Evolutionary conservation across 441 rosid species (phyloP).

Genomic region (Euphorbia celastroides): DNA sequence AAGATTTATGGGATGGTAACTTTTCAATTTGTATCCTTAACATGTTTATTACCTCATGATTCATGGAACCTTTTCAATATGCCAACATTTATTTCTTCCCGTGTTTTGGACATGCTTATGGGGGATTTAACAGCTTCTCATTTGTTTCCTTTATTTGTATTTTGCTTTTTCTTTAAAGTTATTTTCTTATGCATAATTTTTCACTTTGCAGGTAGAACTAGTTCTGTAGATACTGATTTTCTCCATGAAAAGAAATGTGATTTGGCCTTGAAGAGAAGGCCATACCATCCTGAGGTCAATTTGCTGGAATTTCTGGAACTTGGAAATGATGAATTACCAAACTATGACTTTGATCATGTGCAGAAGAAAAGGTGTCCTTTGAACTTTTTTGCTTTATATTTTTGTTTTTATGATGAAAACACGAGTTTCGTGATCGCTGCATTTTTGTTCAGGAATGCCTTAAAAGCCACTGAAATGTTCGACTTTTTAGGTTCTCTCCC

Average conservation of each 20-base stretch:
- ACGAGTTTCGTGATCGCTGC: constrained; percentile 21
- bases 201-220: constrained; percentile 29
- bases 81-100: not conserved
- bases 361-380: constrained; percentile 43
- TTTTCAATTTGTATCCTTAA: constrained; percentile 7
- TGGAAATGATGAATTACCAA: constrained; percentile 28
- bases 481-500: constrained; percentile 44
- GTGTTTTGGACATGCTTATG: not conserved
- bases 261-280: constrained; percentile 33
- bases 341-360: constrained; percentile 32
- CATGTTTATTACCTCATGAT: constrained; percentile 1
- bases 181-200: not conserved
- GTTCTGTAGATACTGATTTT: constrained; percentile 25
- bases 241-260: constrained; percentile 29
- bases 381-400: constrained; percentile 15
- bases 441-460: constrained; percentile 39
- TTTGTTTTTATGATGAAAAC: constrained; percentile 13
- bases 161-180: not conserved
- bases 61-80: constrained; percentile 5
- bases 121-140: not conserved
- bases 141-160: constrained; percentile 1
- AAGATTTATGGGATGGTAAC: constrained; percentile 51
- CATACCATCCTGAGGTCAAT: constrained; percentile 23
- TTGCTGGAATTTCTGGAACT: constrained; percentile 27
- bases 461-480: constrained; percentile 34